phyloP scores from a whole-genome alignment of 2,329 filamentous ascomycete species.

The Aspergillus costaricaensis region DNA sequence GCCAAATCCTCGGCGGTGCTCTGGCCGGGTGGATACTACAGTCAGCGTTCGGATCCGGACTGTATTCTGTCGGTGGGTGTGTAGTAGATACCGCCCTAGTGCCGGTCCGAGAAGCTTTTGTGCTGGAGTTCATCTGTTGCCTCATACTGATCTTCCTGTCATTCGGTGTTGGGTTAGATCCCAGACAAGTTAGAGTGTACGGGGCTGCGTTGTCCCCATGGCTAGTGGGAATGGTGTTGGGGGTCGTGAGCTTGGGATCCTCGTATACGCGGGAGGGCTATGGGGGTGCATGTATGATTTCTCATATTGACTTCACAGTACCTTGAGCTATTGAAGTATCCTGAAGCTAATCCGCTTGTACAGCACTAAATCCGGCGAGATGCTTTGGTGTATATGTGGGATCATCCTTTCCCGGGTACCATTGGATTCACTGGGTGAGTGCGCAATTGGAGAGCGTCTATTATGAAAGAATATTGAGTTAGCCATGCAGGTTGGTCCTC shows the following conservation, averaged over 20 bases:
- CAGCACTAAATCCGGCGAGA: slow-evolving; percentile 46
- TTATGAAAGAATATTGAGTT: background rate
- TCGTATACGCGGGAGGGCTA: slow-evolving; percentile 45
- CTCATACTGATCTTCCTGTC: slow-evolving; percentile 52
- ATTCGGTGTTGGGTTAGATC: slow-evolving; percentile 58
- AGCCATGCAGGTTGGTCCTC: background rate
- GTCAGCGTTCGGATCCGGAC: slow-evolving; percentile 28
- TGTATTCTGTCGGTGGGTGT: slow-evolving; percentile 43
- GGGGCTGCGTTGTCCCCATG: slow-evolving; percentile 54
- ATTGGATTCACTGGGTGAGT: slow-evolving; percentile 1
- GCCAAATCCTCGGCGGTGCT: slow-evolving; percentile 50
- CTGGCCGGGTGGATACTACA: slow-evolving; percentile 49
- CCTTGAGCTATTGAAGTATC: background rate
- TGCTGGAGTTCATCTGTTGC: slow-evolving; percentile 51
- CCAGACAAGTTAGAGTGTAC: slow-evolving; percentile 52
- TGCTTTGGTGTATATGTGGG: background rate
- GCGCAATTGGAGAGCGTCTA: no score
- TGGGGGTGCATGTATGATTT: slow-evolving; percentile 37
- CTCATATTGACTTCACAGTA: background rate
- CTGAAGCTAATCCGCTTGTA: background rate
- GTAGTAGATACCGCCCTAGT: slow-evolving; percentile 39
- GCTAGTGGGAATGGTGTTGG: slow-evolving; percentile 49
- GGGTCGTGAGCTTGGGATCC: slow-evolving; percentile 40
- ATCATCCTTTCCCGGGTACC: background rate
- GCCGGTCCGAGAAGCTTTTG: slow-evolving; percentile 45